Conservation (phyloP, 2,329 filamentous ascomycete species). For the Alternaria arbusti region DNA sequence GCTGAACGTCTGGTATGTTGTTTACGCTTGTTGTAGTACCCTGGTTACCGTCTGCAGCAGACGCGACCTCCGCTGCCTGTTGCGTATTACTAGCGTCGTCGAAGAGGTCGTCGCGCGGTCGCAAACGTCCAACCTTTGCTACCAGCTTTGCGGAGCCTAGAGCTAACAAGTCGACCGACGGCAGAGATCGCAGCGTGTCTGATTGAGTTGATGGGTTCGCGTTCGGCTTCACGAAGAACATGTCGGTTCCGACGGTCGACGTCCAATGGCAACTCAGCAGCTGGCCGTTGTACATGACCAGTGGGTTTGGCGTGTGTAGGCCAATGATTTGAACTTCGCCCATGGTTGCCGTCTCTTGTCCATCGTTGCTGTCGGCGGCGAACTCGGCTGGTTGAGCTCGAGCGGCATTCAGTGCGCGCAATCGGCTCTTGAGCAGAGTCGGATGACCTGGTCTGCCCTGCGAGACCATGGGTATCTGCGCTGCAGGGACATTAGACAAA, state of each 20-base stretch:
- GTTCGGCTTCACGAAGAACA: conserved; percentile 65
- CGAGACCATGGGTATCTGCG: conserved; percentile 22
- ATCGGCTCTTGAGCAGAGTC: conserved; percentile 34
- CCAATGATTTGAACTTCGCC: conserved; percentile 78
- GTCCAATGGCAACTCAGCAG: conserved; percentile 83
- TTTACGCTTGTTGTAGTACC: not conserved
- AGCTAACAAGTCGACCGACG: conserved; percentile 74
- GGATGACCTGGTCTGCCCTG: conserved; percentile 31
- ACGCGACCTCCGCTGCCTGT: not conserved
- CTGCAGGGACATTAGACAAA: conserved; percentile 52
- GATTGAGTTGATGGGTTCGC: conserved; percentile 27
- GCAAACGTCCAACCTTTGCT: conserved; percentile 68
- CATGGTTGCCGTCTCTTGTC: conserved; percentile 21
- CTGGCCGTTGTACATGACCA: conserved; percentile 79
- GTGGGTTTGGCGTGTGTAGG: conserved; percentile 75
- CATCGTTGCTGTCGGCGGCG: conserved; percentile 10
- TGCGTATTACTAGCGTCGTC: conserved; percentile 10
- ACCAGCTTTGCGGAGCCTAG: conserved; percentile 73
- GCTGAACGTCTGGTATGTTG: not conserved
- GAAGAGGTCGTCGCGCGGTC: conserved; percentile 40
- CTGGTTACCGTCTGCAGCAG: not conserved
- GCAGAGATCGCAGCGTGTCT: conserved; percentile 57
- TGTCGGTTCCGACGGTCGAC: conserved; percentile 81
- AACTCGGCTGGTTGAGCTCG: conserved; percentile 21
- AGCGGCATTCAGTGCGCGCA: conserved; percentile 37